A percentile compares a stretch with the other conserved stretches of the same genome.
Conservation (phyloP, 306 rosid species). For the Trifolium repens region DNA sequence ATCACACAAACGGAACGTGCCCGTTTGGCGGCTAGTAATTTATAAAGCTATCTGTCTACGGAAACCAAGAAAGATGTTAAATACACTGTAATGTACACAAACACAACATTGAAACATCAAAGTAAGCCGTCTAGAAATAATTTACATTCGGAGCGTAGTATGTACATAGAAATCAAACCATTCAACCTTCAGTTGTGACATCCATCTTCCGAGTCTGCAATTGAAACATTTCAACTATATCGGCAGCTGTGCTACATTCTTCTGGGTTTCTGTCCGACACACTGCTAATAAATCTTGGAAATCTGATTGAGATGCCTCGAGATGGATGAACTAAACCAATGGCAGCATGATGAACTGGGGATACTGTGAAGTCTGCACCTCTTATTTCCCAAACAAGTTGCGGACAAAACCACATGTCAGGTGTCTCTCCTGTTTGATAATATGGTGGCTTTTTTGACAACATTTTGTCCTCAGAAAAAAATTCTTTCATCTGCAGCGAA, state of each 20-base stretch:
- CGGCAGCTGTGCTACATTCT: conserved; percentile 77
- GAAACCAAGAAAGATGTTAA: conserved; percentile 10
- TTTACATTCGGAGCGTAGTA: conserved; percentile 31
- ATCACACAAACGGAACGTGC: too few species aligned
- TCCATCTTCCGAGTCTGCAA: conserved; percentile 89
- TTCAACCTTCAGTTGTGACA: conserved; percentile 52
- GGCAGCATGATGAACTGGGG: conserved; percentile 93
- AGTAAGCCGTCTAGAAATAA: conserved; percentile 18
- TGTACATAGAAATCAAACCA: conserved; percentile 12
- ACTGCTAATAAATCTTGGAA: conserved; percentile 67
- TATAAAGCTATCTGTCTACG: background rate
- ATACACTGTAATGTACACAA: conserved; percentile 8
- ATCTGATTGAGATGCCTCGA: conserved; percentile 90
- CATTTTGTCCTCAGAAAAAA: conserved; percentile 69
- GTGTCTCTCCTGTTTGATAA: conserved; percentile 76
- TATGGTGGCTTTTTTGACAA: conserved; percentile 76
- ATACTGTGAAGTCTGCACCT: conserved; percentile 88
- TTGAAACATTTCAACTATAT: conserved; percentile 76
- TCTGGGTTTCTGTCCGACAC: conserved; percentile 76
- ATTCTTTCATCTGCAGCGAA: conserved; percentile 77
- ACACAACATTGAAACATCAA: background rate
- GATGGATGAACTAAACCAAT: conserved; percentile 79
- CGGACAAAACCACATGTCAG: conserved; percentile 77
- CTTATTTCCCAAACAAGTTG: conserved; percentile 84
- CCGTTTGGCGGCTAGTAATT: too few species aligned